Base-by-base conservation (phyloP, 257 asterid genomes). In the Ocimum tenuiflorum region DNA sequence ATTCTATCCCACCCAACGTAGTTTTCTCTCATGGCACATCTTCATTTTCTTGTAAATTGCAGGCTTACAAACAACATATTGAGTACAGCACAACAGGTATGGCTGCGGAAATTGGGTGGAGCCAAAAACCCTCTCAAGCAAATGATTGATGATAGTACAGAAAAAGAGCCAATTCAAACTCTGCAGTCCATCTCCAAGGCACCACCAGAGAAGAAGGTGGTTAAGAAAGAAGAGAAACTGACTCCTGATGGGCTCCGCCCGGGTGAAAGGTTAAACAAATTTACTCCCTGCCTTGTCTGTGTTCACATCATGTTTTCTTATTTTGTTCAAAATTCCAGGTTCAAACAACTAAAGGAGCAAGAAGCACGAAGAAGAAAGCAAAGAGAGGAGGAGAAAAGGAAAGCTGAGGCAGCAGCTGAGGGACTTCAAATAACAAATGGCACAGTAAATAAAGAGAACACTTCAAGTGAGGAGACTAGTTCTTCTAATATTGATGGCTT, bases 61-160 rank as follows among this genome's bases (percentile, higher is more conserved):
- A 94, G 99, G 99, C 80, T 94, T 66, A 94, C 99, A 58, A 94
- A 94, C 77, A 94, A 94, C 79, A 82, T 94, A 51, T 81, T 90
- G 31, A 94, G 96, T 80, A 88, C 99, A 8, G 83, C 71, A 46
- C 97, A 94, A 69, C 97, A 89, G 77, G 86, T 90, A 33, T 90
- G 96, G 95, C 85, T 94, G 52, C 88, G 91, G 66, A 90, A 88
- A 75, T 71, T 87, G 69, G 99, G 99, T 3, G 99, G 99, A 43
- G 97, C 97, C 0, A 77, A 82, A 62, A 85, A 74, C 74, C 91
- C 91, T 9, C 39, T 79, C 41, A 76, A 36, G 63, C 80, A 79
- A 81, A 68, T 82, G 11, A 83, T 73, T 52, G 81, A 84, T 51
- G 82, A 86, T 35, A 49, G 54, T 31, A 58, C 65, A 42, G 75